These are phyloP conservation scores for Berkeleyomyces rouxiae DNA, from an alignment of 2,329 filamentous ascomycete species.

Conservation along the genomic window DNA sequence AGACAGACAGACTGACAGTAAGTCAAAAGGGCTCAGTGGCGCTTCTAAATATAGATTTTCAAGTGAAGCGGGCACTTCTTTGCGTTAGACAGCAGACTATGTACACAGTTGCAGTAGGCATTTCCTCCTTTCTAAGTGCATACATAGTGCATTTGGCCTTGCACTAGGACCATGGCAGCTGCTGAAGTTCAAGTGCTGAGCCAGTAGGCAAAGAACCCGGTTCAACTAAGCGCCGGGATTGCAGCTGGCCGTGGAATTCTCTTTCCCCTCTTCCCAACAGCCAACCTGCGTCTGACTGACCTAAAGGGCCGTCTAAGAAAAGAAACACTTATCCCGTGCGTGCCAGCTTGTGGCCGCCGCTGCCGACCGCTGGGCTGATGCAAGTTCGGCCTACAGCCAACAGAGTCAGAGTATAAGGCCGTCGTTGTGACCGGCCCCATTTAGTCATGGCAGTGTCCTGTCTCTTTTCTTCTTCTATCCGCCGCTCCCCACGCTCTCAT, in stretches of 20 bases:
- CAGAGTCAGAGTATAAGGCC: background rate
- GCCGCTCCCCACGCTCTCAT: background rate
- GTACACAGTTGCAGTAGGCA: too few relatives aligned
- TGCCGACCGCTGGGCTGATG: background rate
- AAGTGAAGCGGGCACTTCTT: too few relatives aligned
- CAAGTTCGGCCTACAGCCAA: background rate
- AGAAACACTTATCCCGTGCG: too few relatives aligned
- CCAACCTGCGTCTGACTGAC: background rate
- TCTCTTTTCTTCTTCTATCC: background rate
- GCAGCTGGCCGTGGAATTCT: too few relatives aligned
- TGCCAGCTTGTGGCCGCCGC: background rate
- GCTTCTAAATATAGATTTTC: too few relatives aligned
- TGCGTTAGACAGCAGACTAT: too few relatives aligned
- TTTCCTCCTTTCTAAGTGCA: too few relatives aligned
- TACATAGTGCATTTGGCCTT: too few relatives aligned
- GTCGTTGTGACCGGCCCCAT: background rate
- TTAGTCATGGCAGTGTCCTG: background rate
- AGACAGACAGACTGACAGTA: background rate
- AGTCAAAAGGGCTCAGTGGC: background rate
- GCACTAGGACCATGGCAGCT: too few relatives aligned
- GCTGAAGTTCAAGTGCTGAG: too few relatives aligned
- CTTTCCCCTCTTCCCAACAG: background rate
- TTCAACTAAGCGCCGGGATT: too few relatives aligned
- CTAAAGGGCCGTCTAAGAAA: background rate
- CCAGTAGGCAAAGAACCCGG: too few relatives aligned